phyloP scores from a whole-genome alignment of 108 stramenopile genomes.

The Cyclotella kingstonii region DNA sequence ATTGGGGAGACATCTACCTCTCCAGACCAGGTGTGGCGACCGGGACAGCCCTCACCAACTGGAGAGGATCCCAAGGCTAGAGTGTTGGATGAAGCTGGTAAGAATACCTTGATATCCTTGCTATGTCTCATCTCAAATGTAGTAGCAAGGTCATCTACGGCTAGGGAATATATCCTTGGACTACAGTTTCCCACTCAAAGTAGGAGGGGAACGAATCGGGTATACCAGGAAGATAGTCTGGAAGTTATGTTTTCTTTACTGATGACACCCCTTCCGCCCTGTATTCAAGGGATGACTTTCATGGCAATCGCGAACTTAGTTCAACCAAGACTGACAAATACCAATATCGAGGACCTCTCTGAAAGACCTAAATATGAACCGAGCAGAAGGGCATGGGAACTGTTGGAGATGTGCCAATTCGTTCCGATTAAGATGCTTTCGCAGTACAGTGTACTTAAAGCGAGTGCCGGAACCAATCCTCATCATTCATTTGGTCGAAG shows the following conservation, averaged over 20 bases:
- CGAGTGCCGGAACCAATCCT: constrained; percentile 17
- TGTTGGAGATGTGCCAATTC: constrained; percentile 69
- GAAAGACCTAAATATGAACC: too few relatives aligned
- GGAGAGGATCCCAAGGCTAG: constrained; percentile 35
- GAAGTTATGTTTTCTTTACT: constrained; percentile 69
- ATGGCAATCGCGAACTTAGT: constrained; percentile 72
- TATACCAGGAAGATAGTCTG: constrained; percentile 53
- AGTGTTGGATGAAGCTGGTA: constrained; percentile 61
- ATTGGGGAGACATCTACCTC: constrained; percentile 24
- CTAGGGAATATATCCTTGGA: constrained; percentile 51
- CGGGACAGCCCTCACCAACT: constrained; percentile 16
- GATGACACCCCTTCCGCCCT: constrained; percentile 54
- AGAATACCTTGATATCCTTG: constrained; percentile 37
- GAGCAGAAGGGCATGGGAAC: constrained; percentile 66
- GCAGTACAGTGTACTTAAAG: constrained; percentile 47
- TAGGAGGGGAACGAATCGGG: constrained; percentile 4
- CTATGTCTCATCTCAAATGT: constrained; percentile 66
- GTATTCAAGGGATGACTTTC: constrained; percentile 62
- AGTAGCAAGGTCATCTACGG: constrained; percentile 42
- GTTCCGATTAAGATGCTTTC: constrained; percentile 63
- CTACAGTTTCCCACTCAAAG: constrained; percentile 46
- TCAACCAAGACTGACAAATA: constrained; percentile 15
- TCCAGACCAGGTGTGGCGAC: constrained; percentile 9
- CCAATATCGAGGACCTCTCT: too few relatives aligned
- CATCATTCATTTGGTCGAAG: constrained; percentile 13